Evolutionary conservation across 305 asterid species (phyloP), one percentile per base, ranked within the genome.

Genomic region (Plantago lanceolata): DNA sequence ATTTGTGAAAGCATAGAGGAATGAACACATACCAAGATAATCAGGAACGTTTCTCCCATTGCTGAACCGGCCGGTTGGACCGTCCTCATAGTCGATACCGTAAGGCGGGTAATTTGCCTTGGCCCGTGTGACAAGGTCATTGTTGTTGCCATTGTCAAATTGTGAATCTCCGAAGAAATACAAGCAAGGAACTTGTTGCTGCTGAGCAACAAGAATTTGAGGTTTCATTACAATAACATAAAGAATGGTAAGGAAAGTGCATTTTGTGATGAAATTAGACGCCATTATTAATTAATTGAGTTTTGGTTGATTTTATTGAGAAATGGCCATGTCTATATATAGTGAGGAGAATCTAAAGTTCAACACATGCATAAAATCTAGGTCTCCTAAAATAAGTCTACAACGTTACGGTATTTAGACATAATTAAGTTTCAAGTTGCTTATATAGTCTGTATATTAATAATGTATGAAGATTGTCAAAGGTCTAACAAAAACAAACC

Each of bases 81-180:
- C 66, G 8, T 7, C 16, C 0, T 63, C 66, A 62, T 33, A 75
- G 59, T 71, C 76, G 49, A 75, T 60, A 1, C 80, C 76, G 19
- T 75, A 75, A 14, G 76, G 74, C 8, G 21, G 15, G 28, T 73
- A 54, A 19, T 73, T 54, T 2, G 18, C 50, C 26, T 65, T 73
- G 17, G 74, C 71, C 2, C 0, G 0, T 0, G 78, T 59, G 9
- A 8, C 1, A 18, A 68, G 65, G 17, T 19, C 15, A 54, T 73
- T 73, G 24, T 73, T 73, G n/a, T 73, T 73, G 24, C 78, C 78
- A 65, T 54, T 68, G 40, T 73, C 78, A 33, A 19, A 17, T 3
- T 68, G 19, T 17, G 70, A 73, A 47, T 73, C 77, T 6, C 60
- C 60, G 0, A 28, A 55, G 44, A 28, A 15, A 55, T 3, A 55